These are phyloP conservation scores for Naegleria fowleri DNA, from an alignment of 208 protist species.

Conservation along the genomic window DNA sequence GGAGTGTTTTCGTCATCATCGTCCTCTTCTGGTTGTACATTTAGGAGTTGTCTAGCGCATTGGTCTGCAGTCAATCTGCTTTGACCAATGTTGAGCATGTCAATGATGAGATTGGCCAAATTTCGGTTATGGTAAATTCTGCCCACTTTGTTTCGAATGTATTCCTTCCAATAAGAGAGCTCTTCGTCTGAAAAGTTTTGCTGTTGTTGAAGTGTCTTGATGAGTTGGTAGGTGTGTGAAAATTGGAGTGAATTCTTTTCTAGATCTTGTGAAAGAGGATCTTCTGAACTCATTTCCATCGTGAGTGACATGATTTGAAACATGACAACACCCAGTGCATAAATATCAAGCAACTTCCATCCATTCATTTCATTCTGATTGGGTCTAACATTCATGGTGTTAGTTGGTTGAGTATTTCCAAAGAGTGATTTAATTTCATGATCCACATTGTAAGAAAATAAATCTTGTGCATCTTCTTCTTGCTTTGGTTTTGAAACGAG, in stretches of 20 bases:
- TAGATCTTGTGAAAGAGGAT: background rate
- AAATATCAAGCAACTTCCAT: background rate
- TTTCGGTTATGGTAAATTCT: background rate
- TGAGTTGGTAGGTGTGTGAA: background rate
- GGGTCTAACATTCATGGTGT: too few relatives aligned
- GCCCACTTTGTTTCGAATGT: background rate
- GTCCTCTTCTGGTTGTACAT: background rate
- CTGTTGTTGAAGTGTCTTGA: background rate
- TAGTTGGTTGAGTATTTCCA: background rate
- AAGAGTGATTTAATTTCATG: background rate
- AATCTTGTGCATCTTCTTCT: background rate
- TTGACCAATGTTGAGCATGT: background rate
- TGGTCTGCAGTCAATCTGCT: background rate
- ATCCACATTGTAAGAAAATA: background rate
- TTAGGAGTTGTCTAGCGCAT: background rate
- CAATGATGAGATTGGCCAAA: background rate
- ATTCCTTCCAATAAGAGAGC: background rate
- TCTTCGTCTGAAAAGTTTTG: background rate
- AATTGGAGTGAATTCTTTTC: background rate
- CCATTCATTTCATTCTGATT: background rate
- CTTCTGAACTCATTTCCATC: background rate
- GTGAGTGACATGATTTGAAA: background rate
- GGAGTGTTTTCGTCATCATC: background rate
- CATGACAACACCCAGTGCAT: background rate
- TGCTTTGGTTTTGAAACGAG: background rate